Evolutionary conservation across 2,329 filamentous ascomycete species (phyloP), one percentile per base, ranked within the genome.

Genomic region (Fusarium sp.): DNA sequence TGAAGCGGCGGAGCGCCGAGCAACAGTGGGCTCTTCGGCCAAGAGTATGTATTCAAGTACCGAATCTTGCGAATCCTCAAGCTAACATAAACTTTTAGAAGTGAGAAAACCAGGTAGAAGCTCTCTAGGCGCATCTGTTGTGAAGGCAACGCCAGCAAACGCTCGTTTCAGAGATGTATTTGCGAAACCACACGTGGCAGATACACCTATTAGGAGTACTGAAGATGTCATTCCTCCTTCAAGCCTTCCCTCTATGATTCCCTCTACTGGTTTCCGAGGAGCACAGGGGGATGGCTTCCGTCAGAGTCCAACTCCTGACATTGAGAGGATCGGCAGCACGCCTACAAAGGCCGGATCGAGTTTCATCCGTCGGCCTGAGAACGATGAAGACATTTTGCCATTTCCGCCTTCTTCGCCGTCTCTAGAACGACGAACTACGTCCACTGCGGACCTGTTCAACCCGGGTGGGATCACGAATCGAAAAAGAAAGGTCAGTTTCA

Each of bases 1-100:
- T 7, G 92, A 93, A 71, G 91, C 89, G 31, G 87, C 89, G 8
- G 91, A 94, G 78, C 87, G 87, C 74, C 88, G 90, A 59, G 83
- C 84, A 9, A 84, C 83, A 20, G 83, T 83, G 7, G 83, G 83
- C 47, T 78, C 86, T 53, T 84, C 83, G 8, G 71, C 76, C 4
- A 83, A 80, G 77, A 90, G 88, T 90, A 82, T 80, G 86, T 80
- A 35, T 46, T 20, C 42, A 22, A 53, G 20, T 6, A 41, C 44
- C 25, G 42, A 35, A 47, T n/a, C 39, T 54, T 4, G 12, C 35
- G 15, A 31, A 35, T 25, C 20, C 29, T 35, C n/a, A 35, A 50
- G 29, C 81, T 86, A 76, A 84, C 71, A 45, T 62, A 33, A 45
- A 47, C 45, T 22, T 57, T 9, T 61, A 88, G 88, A 89, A 81